phyloP scores from a whole-genome alignment of 331 rosid species.

The Pyracantha coccinea region DNA sequence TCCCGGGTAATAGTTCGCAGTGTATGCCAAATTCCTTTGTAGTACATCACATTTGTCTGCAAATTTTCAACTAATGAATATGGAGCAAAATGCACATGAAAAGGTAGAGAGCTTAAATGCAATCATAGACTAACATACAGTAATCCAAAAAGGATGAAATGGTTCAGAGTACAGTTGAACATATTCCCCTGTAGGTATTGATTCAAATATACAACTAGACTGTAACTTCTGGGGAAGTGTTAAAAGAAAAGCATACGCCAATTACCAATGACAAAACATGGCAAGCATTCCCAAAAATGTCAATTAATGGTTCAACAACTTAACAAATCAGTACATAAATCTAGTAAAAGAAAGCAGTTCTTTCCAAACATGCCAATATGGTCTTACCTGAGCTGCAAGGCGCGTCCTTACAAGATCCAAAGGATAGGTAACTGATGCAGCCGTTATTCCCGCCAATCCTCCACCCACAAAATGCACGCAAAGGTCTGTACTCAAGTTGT shows the following conservation, averaged over 20 bases:
- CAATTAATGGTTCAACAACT: background rate
- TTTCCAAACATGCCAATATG: too few relatives aligned
- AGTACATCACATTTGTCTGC: constrained; percentile 76
- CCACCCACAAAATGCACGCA: constrained; percentile 76
- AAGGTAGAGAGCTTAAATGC: background rate
- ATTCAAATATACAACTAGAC: background rate
- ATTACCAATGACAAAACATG: background rate
- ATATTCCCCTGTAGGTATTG: background rate
- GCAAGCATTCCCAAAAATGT: background rate
- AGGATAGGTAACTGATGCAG: constrained; percentile 55
- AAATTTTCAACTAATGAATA: constrained; percentile 21
- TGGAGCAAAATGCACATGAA: constrained; percentile 8
- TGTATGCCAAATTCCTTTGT: constrained; percentile 78
- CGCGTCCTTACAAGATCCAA: constrained; percentile 64
- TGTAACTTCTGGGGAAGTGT: background rate
- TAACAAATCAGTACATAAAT: background rate
- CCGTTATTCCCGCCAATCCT: constrained; percentile 82
- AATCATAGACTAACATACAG: background rate
- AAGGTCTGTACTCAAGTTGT: constrained; percentile 47
- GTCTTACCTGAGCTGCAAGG: constrained; percentile 62
- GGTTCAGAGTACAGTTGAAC: background rate
- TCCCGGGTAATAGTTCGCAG: constrained; percentile 68
- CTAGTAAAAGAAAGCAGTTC: background rate
- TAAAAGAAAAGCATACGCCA: background rate
- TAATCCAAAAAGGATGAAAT: background rate